These are phyloP conservation scores for Osmanthus fragrans DNA, from an alignment of 257 asterid genomes.

Conservation along the genomic window DNA sequence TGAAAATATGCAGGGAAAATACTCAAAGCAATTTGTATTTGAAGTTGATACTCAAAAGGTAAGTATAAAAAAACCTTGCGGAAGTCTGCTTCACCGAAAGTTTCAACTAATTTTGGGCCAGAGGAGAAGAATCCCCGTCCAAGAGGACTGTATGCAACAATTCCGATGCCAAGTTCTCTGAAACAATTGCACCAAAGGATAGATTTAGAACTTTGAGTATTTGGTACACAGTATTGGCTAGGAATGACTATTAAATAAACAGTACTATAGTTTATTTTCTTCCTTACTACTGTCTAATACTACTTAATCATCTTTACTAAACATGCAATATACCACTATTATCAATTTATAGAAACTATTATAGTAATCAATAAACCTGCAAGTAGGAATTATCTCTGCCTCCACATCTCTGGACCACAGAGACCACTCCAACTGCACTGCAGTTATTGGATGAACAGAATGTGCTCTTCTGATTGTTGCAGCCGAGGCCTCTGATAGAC, in stretches of 20 bases:
- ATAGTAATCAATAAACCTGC: constrained; percentile 32
- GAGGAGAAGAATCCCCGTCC: constrained; percentile 48
- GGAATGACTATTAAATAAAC: neutral
- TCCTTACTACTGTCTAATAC: neutral
- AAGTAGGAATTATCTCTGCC: constrained; percentile 44
- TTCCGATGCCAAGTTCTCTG: constrained; percentile 55
- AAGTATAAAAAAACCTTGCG: constrained; percentile 30
- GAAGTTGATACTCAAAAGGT: neutral
- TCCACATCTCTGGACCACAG: constrained; percentile 49
- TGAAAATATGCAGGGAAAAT: neutral
- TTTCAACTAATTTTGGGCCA: constrained; percentile 38
- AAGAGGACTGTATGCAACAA: constrained; percentile 45
- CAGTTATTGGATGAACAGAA: constrained; percentile 53
- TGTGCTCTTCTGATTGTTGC: constrained; percentile 57
- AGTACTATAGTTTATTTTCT: neutral
- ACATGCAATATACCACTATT: neutral
- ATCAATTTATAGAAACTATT: neutral
- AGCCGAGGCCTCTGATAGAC: constrained; percentile 52
- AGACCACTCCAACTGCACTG: constrained; percentile 56
- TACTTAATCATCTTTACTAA: neutral
- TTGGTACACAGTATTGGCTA: neutral
- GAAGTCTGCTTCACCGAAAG: constrained; percentile 26
- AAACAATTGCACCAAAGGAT: neutral
- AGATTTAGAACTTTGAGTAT: neutral
- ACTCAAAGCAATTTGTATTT: neutral